phyloP scores from a whole-genome alignment of 306 rosid species.

The Sindora glabra region DNA sequence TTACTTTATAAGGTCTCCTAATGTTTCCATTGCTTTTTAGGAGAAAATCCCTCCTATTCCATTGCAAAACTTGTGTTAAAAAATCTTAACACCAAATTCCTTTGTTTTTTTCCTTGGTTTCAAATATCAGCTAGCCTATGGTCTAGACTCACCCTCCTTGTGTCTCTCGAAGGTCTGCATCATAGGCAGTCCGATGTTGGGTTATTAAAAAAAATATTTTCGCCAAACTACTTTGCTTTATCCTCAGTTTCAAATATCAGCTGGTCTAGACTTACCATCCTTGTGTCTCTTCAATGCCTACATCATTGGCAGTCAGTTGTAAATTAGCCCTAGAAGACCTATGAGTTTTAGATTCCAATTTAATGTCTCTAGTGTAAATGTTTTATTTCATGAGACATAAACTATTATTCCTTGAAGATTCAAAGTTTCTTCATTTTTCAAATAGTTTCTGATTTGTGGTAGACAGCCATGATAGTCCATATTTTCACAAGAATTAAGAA shows the following conservation, averaged over 20 bases:
- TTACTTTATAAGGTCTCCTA: too few relatives aligned
- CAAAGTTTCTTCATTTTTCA: background rate
- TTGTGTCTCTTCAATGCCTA: background rate
- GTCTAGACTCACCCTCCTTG: too few relatives aligned
- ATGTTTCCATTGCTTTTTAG: background rate
- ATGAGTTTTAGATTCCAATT: too few relatives aligned
- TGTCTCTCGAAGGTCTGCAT: too few relatives aligned
- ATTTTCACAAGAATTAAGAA: background rate
- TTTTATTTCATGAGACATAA: background rate
- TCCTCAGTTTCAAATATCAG: background rate
- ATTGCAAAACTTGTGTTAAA: too few relatives aligned
- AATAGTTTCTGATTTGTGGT: background rate
- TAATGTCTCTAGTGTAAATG: background rate
- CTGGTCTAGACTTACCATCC: background rate
- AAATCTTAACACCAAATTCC: too few relatives aligned
- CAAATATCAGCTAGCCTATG: background rate
- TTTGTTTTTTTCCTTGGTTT: background rate
- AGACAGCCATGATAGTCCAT: background rate
- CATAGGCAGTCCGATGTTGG: too few relatives aligned
- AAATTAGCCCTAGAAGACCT: background rate
- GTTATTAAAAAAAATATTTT: too few relatives aligned
- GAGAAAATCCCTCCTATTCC: background rate
- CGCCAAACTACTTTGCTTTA: background rate
- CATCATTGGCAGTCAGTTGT: background rate
- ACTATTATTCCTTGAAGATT: background rate